Percentiles rank a stretch among this genome's conserved stretches.
These are phyloP conservation scores for Escovopsis sp. DNA, from an alignment of 2,329 filamentous ascomycete species.

Conservation along the genomic window DNA sequence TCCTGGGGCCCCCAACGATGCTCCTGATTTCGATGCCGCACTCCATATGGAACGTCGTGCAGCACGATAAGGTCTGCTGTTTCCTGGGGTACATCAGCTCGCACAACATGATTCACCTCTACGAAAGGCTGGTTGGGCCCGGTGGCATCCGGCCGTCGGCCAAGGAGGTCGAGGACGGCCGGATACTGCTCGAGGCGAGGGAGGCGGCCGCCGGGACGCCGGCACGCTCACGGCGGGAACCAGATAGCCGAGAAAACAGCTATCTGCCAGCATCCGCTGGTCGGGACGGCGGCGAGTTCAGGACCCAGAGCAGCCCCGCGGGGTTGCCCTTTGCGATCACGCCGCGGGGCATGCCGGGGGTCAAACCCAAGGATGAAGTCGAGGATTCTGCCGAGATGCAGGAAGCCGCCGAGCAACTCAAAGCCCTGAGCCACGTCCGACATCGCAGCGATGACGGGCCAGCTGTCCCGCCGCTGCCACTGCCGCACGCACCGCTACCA, in stretches of 20 bases:
- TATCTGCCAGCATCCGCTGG: constrained; percentile 11
- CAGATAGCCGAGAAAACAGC: constrained; percentile 12
- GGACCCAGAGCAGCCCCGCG: constrained; percentile 14
- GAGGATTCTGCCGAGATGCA: constrained; percentile 57
- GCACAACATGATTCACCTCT: constrained; percentile 50
- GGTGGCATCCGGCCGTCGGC: constrained; percentile 28
- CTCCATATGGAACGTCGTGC: constrained; percentile 46
- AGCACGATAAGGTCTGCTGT: constrained; percentile 51
- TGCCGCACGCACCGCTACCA: not conserved
- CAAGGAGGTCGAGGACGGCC: constrained; percentile 41
- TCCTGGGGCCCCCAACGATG: constrained; percentile 50
- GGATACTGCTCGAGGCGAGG: constrained; percentile 38
- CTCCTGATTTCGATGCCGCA: constrained; percentile 51
- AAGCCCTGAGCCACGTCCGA: constrained; percentile 48
- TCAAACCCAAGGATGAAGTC: constrained; percentile 20
- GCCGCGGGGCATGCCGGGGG: constrained; percentile 7
- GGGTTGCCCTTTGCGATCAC: constrained; percentile 8
- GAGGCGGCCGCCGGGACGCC: constrained; percentile 25
- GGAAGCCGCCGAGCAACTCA: constrained; percentile 50
- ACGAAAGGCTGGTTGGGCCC: constrained; percentile 39
- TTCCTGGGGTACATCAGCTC: constrained; percentile 51
- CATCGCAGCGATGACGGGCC: constrained; percentile 32
- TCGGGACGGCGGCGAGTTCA: constrained; percentile 12
- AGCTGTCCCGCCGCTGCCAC: not conserved
- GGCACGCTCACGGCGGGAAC: constrained; percentile 13